Base-by-base conservation (phyloP, 2,329 filamentous ascomycete species). In the Colletotrichum orchidophilum region DNA sequence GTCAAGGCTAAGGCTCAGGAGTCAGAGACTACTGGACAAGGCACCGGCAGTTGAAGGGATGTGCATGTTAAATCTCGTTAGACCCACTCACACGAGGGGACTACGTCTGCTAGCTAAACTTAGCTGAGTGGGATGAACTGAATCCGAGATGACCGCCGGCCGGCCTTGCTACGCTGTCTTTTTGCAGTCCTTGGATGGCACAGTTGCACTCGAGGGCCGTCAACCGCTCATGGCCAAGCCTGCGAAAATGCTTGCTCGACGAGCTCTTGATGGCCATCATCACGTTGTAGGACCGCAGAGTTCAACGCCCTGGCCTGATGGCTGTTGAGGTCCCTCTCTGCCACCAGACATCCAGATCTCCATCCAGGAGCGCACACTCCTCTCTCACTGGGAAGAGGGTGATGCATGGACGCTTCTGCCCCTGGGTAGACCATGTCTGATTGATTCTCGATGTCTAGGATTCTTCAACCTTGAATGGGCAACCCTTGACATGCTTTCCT, bases 41-140 rank as follows among this genome's bases (percentile, higher is more conserved):
- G 50, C 42, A 53, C 53, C 69, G 69, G 64, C 69, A 71, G 65
- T 69, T 63, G 64, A 31, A 71, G 59, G 69, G 69, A 69, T 71
- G 42, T 63, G 69, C 69, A 63, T 69, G 58, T 60, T 71, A 59
- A 71, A 68, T 68, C 53, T 71, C 69, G 69, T 71, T 59, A 71
- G 64, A 71, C 69, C 69, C 69, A 71, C 69, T 61, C 69, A 71
- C 64, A 71, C 64, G 64, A 69, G 69, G 65, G 69, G 63, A 68
- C 69, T 61, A 55, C 69, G 53, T 68, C 64, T 63, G 46, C 33
- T 69, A 59, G 69, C 65, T 63, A 69, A 71, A 71, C 52, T 68
- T 59, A 68, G 64, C 69, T 63, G 65, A 62, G 69, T 68, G 58
- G 69, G 69, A 71, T 71, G 69, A 71, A 71, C 69, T 63, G 59